Base-by-base conservation (phyloP, 495 filamentous ascomycete species). In the Hypoxylon trugodes region DNA sequence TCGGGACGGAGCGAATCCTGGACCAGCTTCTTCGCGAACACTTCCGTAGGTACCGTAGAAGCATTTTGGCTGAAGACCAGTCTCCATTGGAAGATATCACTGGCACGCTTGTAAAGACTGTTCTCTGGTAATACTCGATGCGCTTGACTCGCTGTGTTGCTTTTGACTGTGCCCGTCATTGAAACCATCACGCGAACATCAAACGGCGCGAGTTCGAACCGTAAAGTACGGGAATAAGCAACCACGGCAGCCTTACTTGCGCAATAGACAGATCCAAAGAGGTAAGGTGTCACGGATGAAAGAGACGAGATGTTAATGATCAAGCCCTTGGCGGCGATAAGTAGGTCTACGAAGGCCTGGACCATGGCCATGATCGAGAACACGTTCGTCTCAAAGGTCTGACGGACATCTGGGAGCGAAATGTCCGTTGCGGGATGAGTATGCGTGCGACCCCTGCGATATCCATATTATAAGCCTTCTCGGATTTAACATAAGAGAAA, bases 311-410 rank as follows among this genome's bases (percentile, higher is more conserved):
- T 80, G 68, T 87, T 86, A 49, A 86, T 77, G 67, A 89, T 79
- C 3, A 79, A 71, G 0, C 86, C 85, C 47, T 76, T 78, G 2
- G 84, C 77, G 19, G 69, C 71, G 30, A 84, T 81, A 0, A 89
- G 69, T 50, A 82, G 69, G 57, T 79, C 77, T 18, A 74, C 63
- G 65, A 89, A 89, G 9, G 80, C 77, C 41, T 87, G 78, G 24
- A 80, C 81, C 59, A 84, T 79, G 45, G 73, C 71, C 70, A 88
- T 76, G 19, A 80, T 72, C 18, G 82, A 82, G 73, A 86, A 88
- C 30, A 88, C 81, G 66, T 90, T 90, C 25, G 84, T 81, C 48
- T 89, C 86, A 43, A 85, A 88, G 0, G 86, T 78, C 45, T 71
- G 65, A 58, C 78, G 83, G 1, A 84, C 83, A 24, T 79, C 76